Base-by-base conservation (phyloP, 1,284 basidiomycete genomes). In the Ceratobasidium sp. region DNA sequence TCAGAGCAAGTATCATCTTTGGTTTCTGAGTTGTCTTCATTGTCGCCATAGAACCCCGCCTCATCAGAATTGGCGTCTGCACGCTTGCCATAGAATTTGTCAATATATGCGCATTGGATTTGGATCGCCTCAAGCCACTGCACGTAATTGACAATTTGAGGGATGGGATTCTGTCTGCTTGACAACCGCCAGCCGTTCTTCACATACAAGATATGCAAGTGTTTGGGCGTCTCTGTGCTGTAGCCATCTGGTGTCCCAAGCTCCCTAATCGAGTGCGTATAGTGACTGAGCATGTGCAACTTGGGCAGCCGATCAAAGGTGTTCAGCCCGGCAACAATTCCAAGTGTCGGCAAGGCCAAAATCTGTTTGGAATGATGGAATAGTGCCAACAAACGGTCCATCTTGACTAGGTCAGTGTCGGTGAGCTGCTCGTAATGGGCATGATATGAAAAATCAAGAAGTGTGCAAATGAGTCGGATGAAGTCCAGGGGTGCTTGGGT, bases 131-230 rank as follows among this genome's bases (percentile, higher is more conserved):
- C 58, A 13, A 62, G 42, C 2, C 58, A 45, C 43, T 32, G 58
- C 8, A 49, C 10, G 22, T 62, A 62, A 1, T 49, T 22, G 15
- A 50, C 45, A 1, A 62, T 62, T 35, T 62, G 58, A 3, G 58
- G 58, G 25, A 62, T 1, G 25, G 45, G 58, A 17, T 62, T 22
- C 7, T 31, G 17, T 5, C 45, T 25, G 31, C 35, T 62, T 13
- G 58, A 49, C 15, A 34, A 22, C 1, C 43, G 45, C n/a, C 31
- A 64, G n/a, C 29, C 29, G 17, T 29, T 43, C 45, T 62, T 62
- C n/a, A 62, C 45, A 31, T 62, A 62, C 22, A 49, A 13, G 1
- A 62, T 62, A 40, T 62, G 58, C 31, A 62, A 62, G 58, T 62
- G 58, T 35, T 49, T 45, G 7, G 58, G 58, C 12, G 29, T 50